A percentile compares a stretch with the other conserved stretches of the same genome.
Evolutionary conservation across 1,284 basidiomycete species (phyloP).

Genomic region (Taiwanofungus camphoratus): DNA sequence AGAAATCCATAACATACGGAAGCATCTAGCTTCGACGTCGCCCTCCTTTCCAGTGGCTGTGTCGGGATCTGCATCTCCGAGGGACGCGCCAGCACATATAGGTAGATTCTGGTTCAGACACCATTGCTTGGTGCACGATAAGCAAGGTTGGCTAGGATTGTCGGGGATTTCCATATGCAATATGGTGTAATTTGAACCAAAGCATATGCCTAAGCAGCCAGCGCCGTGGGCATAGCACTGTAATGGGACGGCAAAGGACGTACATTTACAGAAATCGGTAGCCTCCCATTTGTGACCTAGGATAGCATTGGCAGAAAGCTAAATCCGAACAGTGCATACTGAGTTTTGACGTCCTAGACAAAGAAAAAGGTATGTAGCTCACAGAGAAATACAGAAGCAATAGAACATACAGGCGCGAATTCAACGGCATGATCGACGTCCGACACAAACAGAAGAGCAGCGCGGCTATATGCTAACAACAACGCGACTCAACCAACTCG

Average conservation of each 20-base stretch:
- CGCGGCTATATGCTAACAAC: no score
- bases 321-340: slow-evolving; percentile 8
- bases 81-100: slow-evolving; percentile 79
- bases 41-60: slow-evolving; percentile 95
- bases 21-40: slow-evolving; percentile 92
- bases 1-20: slow-evolving; percentile 65
- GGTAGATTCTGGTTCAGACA: slow-evolving; percentile 88
- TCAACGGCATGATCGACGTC: slow-evolving; percentile 4
- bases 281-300: slow-evolving; percentile 73
- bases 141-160: slow-evolving; percentile 83
- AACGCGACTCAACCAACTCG: no score
- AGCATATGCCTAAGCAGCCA: slow-evolving; percentile 76
- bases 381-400: slow-evolving; percentile 11
- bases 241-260: slow-evolving; percentile 16
- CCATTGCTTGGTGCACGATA: slow-evolving; percentile 92
- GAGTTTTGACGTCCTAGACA: background rate
- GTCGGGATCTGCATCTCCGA: slow-evolving; percentile 86
- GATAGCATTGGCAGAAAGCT: slow-evolving; percentile 42
- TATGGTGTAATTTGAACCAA: slow-evolving; percentile 82
- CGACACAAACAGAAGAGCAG: no score
- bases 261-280: slow-evolving; percentile 81
- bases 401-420: slow-evolving; percentile 6
- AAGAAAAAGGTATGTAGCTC: background rate
- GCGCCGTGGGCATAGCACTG: background rate
- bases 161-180: slow-evolving; percentile 77